Evolutionary conservation across 345 rosid genomes (phyloP).

Genomic region (Camelina neglecta): DNA sequence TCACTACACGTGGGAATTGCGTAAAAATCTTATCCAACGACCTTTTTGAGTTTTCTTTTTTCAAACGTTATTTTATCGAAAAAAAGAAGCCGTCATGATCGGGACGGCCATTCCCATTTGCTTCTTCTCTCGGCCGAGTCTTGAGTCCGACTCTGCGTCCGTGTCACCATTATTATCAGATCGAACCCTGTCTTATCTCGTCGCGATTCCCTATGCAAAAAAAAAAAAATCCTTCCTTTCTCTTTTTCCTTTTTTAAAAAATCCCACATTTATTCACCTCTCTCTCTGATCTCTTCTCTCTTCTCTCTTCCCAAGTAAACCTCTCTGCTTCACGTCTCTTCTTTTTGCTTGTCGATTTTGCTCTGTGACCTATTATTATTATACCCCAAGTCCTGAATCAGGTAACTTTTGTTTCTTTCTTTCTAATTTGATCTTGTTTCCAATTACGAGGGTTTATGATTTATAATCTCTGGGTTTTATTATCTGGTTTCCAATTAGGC

Average conservation of each 20-base stretch:
- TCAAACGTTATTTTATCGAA: constrained; percentile 21
- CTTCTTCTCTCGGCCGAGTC: constrained; percentile 35
- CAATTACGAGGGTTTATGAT: neutral
- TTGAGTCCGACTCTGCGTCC: constrained; percentile 23
- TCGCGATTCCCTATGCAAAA: constrained; percentile 40
- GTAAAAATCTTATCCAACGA: constrained; percentile 43
- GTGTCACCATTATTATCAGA: constrained; percentile 32
- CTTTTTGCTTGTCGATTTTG: constrained; percentile 26
- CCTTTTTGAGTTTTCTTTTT: neutral
- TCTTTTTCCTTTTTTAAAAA: neutral
- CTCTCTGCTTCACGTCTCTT: constrained; percentile 44
- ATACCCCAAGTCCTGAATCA: neutral
- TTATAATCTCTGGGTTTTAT: constrained; percentile 13
- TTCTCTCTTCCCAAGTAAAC: constrained; percentile 30
- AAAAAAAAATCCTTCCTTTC: too few relatives aligned
- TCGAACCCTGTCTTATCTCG: constrained; percentile 42
- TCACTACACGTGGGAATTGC: constrained; percentile 28
- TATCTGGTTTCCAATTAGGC: constrained; percentile 1
- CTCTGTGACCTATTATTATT: constrained; percentile 4
- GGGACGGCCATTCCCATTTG: constrained; percentile 4
- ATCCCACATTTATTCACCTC: neutral
- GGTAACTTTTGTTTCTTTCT: constrained; percentile 6
- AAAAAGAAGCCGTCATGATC: constrained; percentile 41
- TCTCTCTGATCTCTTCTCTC: neutral
- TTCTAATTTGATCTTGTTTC: constrained; percentile 19